Conservation (phyloP, 768 basidiomycete genomes). For the Leucogyrophana mollusca region DNA sequence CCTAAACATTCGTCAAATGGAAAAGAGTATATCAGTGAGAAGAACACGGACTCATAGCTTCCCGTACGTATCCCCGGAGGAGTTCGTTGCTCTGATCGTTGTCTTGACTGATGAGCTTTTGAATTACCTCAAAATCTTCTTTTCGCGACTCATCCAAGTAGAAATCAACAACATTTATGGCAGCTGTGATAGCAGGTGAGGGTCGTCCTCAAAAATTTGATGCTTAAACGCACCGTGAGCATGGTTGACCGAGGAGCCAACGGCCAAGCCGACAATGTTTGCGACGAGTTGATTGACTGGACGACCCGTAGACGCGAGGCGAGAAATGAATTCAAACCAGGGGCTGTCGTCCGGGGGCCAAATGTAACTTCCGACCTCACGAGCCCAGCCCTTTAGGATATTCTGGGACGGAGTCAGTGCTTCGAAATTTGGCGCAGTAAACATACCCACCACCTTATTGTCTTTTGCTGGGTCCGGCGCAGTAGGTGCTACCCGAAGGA, state of each 20-base stretch:
- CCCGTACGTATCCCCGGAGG: constrained; percentile 48
- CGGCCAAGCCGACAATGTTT: constrained; percentile 44
- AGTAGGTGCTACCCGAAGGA: constrained; percentile 14
- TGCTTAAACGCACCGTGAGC: constrained; percentile 36
- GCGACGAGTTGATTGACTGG: constrained; percentile 44
- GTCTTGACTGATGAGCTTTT: constrained; percentile 25
- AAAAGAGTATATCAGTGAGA: too few relatives aligned
- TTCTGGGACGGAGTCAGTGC: background rate
- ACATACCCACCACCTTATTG: background rate
- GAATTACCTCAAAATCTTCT: constrained; percentile 39
- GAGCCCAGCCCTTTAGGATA: too few relatives aligned
- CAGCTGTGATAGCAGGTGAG: constrained; percentile 23
- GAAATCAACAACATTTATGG: constrained; percentile 51
- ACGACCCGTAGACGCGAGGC: constrained; percentile 33
- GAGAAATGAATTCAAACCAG: constrained; percentile 38
- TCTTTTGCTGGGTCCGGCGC: background rate
- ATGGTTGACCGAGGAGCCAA: constrained; percentile 45
- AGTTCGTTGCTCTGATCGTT: constrained; percentile 35
- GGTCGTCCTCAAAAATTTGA: background rate
- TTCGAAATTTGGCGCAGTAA: background rate
- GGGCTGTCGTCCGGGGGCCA: constrained; percentile 34
- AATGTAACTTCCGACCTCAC: too few relatives aligned
- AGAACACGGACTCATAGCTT: constrained; percentile 45
- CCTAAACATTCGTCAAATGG: constrained; percentile 18
- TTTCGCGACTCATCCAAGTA: constrained; percentile 43